Conservation (phyloP, 495 filamentous ascomycete species). For the Podospora australis region DNA sequence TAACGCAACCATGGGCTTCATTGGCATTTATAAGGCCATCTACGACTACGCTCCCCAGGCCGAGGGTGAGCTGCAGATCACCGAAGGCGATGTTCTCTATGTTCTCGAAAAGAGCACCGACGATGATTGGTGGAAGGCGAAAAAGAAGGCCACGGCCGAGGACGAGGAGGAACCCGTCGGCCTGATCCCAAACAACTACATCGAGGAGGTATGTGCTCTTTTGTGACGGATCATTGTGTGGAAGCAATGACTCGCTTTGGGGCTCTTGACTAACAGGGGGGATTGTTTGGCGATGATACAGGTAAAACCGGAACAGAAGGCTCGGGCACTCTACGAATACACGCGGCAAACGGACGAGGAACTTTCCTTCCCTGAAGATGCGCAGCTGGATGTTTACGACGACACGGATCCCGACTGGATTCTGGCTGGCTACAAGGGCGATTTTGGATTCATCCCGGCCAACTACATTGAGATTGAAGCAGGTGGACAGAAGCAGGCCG, state of each 20-base stretch:
- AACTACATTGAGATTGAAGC: constrained; percentile 80
- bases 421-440: constrained; percentile 73
- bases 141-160: constrained; percentile 87
- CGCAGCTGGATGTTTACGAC: constrained; percentile 77
- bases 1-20: constrained; percentile 54
- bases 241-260: neutral
- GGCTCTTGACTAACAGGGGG: neutral
- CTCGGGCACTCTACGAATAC: constrained; percentile 92
- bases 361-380: constrained; percentile 90
- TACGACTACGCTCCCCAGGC: constrained; percentile 92
- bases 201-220: constrained; percentile 73
- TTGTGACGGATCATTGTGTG: neutral
- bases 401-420: constrained; percentile 94
- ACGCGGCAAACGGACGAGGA: constrained; percentile 96
- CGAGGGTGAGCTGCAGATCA: constrained; percentile 79
- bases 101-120: constrained; percentile 83
- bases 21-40: constrained; percentile 85
- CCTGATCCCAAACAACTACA: constrained; percentile 90
- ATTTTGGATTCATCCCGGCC: constrained; percentile 93
- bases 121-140: constrained; percentile 97
- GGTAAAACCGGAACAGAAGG: constrained; percentile 65
- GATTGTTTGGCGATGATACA: constrained; percentile 25
- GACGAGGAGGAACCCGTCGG: constrained; percentile 94
- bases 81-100: constrained; percentile 87
- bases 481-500: constrained; percentile 19